Evolutionary conservation across 2,329 filamentous ascomycete species (phyloP), one percentile per base, ranked within the genome.

Genomic region (Rachicladosporium sp.): DNA sequence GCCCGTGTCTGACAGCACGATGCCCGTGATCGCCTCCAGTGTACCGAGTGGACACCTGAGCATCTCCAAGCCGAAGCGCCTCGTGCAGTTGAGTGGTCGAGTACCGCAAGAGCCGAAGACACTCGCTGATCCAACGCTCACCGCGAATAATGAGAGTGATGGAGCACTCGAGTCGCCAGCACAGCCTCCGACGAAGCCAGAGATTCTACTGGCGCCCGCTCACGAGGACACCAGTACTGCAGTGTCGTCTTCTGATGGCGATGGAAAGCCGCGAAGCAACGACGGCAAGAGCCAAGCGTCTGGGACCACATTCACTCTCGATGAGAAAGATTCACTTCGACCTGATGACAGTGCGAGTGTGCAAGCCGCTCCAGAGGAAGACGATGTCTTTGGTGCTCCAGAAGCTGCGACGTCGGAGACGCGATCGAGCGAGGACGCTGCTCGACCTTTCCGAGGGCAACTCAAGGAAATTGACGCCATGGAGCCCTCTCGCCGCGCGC

Each of bases 301-400:
- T 19, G 86, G 85, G 10, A 93, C 86, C 4, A 95, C 89, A 0
- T 95, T 94, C 63, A 87, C 85, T n/a, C 69, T 95, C 56, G 89
- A 96, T 54, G 89, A 96, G 62, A 95, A 95, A 59, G 89, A 95
- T 58, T 95, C 88, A 4, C 70, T 95, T 39, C 80, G 88, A 9
- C 89, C 89, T 6, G 89, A 96, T 62, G 89, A 96, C 57, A 95
- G 89, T 60, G 89, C 89, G 29, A 95, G 88, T 57, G 82, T 94
- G 10, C 86, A 93, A 60, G 83, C 83, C 5, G 80, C 80, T 9
- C 35, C 36, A 10, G 88, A 95, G 48, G 89, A 96, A 51, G 89
- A 95, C 52, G 88, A 95, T 57, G 23, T 27, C 23, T 27, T 27
- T 8, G 23, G 23, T 27, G 23, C 23, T 7, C 5, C 23, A 8